Percentiles rank a stretch among this genome's conserved stretches.
Conservation (phyloP, 2,329 filamentous ascomycete species). For the Plectosphaerella sp. region DNA sequence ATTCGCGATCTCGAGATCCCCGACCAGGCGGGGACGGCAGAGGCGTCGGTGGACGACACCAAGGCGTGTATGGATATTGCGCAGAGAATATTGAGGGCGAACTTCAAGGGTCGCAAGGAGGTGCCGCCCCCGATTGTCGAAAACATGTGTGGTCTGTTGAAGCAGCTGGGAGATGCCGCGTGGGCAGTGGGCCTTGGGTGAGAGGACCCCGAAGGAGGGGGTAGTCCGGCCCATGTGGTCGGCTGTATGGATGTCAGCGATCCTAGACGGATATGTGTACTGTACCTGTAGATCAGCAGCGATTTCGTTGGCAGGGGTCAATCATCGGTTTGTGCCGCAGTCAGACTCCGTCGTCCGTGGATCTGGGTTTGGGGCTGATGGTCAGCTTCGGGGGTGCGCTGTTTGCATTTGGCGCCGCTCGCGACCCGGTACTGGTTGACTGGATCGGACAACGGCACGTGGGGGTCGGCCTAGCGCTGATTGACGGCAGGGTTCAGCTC, state of each 20-base stretch:
- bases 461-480: neutral
- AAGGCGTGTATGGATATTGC: constrained; percentile 54
- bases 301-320: no score
- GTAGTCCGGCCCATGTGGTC: no score
- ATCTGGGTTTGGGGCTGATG: no score
- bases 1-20: constrained; percentile 35
- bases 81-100: constrained; percentile 50
- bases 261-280: no score
- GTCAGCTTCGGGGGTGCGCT: no score
- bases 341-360: no score
- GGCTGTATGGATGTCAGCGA: no score
- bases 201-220: neutral
- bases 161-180: constrained; percentile 52
- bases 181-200: constrained; percentile 26
- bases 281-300: no score
- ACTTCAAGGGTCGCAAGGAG: constrained; percentile 40
- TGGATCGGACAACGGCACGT: neutral
- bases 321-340: no score
- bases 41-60: constrained; percentile 48
- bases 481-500: neutral
- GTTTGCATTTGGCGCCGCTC: no score
- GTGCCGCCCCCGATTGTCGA: constrained; percentile 58
- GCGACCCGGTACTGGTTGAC: no score
- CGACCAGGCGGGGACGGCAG: constrained; percentile 20
- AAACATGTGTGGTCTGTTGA: constrained; percentile 61